Evolutionary conservation across 139 green algal genomes (phyloP), one percentile per base, ranked within the genome.

Genomic region (Chlorokybus atmophyticus): DNA sequence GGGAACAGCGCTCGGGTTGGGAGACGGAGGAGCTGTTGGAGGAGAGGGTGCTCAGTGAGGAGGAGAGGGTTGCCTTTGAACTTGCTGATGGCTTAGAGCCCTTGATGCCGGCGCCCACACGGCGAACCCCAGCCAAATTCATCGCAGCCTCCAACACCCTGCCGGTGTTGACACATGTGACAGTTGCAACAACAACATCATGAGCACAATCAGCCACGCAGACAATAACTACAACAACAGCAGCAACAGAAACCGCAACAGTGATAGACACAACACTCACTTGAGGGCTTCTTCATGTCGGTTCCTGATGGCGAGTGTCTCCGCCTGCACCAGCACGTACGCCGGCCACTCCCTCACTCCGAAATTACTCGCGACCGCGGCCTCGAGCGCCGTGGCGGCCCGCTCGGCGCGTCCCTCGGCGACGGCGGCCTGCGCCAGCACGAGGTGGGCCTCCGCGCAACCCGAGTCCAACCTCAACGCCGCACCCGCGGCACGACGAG

Each of bases 71-170:
- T n/a, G n/a, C n/a, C n/a, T n/a, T n/a, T n/a, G n/a, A n/a, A n/a
- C n/a, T n/a, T n/a, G n/a, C n/a, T n/a, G n/a, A n/a, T n/a, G n/a
- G n/a, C n/a, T n/a, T n/a, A n/a, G n/a, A n/a, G n/a, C n/a, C n/a
- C n/a, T n/a, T n/a, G n/a, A n/a, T n/a, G n/a, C n/a, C n/a, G n/a
- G n/a, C n/a, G n/a, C n/a, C 59, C 52, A 84, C 75, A 23, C 19
- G 44, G 6, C 19, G 10, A 8, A 52, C 10, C 19, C 79, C 78
- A 23, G 74, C 63, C 58, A 79, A 30, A 25, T 39, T n/a, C 70
- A 85, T 82, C 29, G 74, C 76, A 1, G 53, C 55, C 52, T 86
- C 71, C 29, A 88, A 66, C 49, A 80, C 73, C 10, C 19, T 28
- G 44, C 8, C n/a, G n/a, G n/a, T n/a, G n/a, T n/a, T n/a, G n/a